Percentiles rank a stretch among this genome's conserved stretches.
phyloP scores from a whole-genome alignment of 2,329 filamentous ascomycete species.

The Colletotrichum limetticola region DNA sequence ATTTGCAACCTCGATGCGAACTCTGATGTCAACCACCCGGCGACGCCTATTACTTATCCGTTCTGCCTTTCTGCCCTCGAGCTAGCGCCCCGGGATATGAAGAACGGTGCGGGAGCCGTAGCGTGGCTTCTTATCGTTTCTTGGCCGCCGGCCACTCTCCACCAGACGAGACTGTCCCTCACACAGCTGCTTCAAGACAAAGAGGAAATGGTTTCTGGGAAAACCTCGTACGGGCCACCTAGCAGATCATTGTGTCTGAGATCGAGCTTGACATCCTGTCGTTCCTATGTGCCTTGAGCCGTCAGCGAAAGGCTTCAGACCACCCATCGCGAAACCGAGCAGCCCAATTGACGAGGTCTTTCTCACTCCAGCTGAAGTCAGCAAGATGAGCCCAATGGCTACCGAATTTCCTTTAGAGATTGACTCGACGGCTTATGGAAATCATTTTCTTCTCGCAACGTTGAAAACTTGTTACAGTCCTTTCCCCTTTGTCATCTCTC shows the following conservation, averaged over 20 bases:
- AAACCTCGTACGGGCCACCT: not conserved
- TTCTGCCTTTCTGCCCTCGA: constrained; percentile 2
- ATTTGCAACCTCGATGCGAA: constrained; percentile 24
- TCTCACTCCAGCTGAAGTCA: not conserved
- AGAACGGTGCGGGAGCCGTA: not conserved
- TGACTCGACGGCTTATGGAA: not conserved
- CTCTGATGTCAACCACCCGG: constrained; percentile 1
- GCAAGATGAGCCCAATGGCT: not conserved
- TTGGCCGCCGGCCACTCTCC: constrained; percentile 29
- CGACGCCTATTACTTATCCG: not conserved
- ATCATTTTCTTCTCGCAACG: not conserved
- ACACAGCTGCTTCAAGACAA: not conserved
- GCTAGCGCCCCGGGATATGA: not conserved
- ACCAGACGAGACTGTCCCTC: not conserved
- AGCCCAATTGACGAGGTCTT: not conserved
- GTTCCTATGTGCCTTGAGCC: not conserved
- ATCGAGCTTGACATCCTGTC: not conserved
- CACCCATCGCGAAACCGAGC: not conserved
- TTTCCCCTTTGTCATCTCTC: not conserved
- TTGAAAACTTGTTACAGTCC: too few species aligned
- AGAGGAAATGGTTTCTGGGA: not conserved
- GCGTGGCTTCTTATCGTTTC: constrained; percentile 17
- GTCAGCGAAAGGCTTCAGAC: not conserved
- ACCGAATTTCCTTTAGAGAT: too few species aligned
- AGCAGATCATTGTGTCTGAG: not conserved